Evolutionary conservation across 2,329 filamentous ascomycete genomes (phyloP).

Genomic region (Trichoderma koningii): DNA sequence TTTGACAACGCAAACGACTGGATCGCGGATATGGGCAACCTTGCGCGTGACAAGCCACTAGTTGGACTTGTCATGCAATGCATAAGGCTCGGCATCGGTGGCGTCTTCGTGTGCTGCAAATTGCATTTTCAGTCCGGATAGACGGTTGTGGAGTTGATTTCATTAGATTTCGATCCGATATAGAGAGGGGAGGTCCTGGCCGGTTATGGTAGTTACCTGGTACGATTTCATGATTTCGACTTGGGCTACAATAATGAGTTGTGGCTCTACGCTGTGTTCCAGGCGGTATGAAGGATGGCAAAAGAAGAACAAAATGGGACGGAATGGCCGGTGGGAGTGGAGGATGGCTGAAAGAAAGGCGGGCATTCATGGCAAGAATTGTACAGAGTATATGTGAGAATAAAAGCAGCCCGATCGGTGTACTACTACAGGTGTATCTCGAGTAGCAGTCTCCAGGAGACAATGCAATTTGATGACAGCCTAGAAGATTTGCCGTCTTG

Average conservation of each 20-base stretch:
- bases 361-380: conserved; percentile 1
- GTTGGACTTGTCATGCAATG: conserved; percentile 33
- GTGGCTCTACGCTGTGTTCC: conserved; percentile 34
- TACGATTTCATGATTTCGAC: conserved; percentile 41
- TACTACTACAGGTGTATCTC: not conserved
- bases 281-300: conserved; percentile 27
- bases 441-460: too few species aligned
- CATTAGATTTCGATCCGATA: conserved; percentile 45
- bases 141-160: conserved; percentile 44
- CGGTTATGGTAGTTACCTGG: conserved; percentile 35
- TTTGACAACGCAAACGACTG: conserved; percentile 21
- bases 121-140: conserved; percentile 43
- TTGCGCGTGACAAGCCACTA: conserved; percentile 13
- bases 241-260: conserved; percentile 41
- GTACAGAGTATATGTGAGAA: conserved; percentile 24
- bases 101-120: conserved; percentile 37
- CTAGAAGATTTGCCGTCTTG: not conserved
- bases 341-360: conserved; percentile 3
- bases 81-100: conserved; percentile 38
- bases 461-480: not conserved
- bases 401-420: conserved; percentile 3
- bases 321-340: conserved; percentile 18
- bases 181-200: conserved; percentile 39
- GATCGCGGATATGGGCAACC: conserved; percentile 25
- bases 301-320: conserved; percentile 15